Base-by-base conservation (phyloP, 805 yeast species). In the Pichia scutulata region DNA sequence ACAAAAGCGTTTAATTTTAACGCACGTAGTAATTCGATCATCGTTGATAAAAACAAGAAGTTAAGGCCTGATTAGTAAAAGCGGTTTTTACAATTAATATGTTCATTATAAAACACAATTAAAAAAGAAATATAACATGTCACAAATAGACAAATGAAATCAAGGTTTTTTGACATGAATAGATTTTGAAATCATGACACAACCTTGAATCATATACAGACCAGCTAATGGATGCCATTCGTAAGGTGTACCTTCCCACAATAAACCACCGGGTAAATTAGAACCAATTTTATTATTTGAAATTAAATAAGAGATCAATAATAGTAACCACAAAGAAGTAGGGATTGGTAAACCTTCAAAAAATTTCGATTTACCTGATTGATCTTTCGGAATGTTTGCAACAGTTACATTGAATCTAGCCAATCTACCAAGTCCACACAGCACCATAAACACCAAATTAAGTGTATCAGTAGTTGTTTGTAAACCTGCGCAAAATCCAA, bases 291-390 rank as follows among this genome's bases (percentile, higher is more conserved):
- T 55, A 42, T 70, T 76, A 44, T 75, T 70, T 6, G 46, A 49
- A 55, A 73, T 74, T 6, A 86, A 87, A 51, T 70, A 70, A 3
- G 88, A 86, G 89, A 92, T 84, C 37, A 80, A 62, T 1, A 71
- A 72, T 18, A 93, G 96, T 65, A 92, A 74, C 46, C 77, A 70
- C 57, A 93, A 73, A 39, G 95, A 83, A 2, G 95, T 81, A 50
- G 99, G 99, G 57, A 93, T 89, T 12, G 99, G 99, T 48, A 93
- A 78, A 4, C 99, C 99, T 72, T 93, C 99, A 67, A 93, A 93
- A 70, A 82, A 92, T 64, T 86, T 82, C 33, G 93, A 80, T 70
- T 90, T 90, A 19, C 99, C 99, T 19, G 76, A 67, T 49, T 77
- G 71, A 66, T 90, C 97, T 70, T 92, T 92, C 46, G 99, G 98